Conservation (phyloP, 2,329 filamentous ascomycete species). For the Coniochaeta prunicola region DNA sequence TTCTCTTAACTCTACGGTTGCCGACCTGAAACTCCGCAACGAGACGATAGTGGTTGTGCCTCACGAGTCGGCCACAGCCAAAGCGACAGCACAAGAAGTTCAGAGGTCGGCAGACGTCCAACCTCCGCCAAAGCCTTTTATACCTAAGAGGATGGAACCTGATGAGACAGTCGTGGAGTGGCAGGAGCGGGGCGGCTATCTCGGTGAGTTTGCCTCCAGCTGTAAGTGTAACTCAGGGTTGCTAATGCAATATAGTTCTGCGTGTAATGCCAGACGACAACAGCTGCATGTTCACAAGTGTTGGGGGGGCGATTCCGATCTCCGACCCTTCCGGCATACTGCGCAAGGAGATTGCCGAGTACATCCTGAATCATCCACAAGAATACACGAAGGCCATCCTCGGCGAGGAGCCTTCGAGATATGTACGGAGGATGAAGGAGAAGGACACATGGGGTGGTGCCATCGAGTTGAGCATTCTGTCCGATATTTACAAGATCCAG, state of each 20-base stretch:
- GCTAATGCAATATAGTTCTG: constrained; percentile 50
- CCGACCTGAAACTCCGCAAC: constrained; percentile 38
- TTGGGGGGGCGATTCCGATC: constrained; percentile 48
- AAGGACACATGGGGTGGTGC: constrained; percentile 84
- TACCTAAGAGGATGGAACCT: constrained; percentile 25
- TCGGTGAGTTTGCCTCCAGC: constrained; percentile 30
- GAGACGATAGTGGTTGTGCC: constrained; percentile 45
- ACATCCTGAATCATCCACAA: constrained; percentile 66
- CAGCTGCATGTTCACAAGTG: constrained; percentile 85
- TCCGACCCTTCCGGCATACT: constrained; percentile 41
- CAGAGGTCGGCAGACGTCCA: constrained; percentile 6
- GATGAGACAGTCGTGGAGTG: constrained; percentile 40
- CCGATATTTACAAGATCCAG: constrained; percentile 77
- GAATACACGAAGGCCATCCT: constrained; percentile 72
- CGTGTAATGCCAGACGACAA: constrained; percentile 97
- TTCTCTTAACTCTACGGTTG: constrained; percentile 38
- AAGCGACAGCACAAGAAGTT: constrained; percentile 4
- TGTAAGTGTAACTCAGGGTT: constrained; percentile 11
- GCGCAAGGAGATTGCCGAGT: constrained; percentile 67
- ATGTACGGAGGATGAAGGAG: constrained; percentile 74
- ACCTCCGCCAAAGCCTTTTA: constrained; percentile 16
- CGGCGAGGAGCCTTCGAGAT: constrained; percentile 63
- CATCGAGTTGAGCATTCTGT: constrained; percentile 82
- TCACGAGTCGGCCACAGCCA: constrained; percentile 19
- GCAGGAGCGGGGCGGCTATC: constrained; percentile 40